phyloP scores from a whole-genome alignment of 129 eudicot genomes.

The Oenanthe sinensis region DNA sequence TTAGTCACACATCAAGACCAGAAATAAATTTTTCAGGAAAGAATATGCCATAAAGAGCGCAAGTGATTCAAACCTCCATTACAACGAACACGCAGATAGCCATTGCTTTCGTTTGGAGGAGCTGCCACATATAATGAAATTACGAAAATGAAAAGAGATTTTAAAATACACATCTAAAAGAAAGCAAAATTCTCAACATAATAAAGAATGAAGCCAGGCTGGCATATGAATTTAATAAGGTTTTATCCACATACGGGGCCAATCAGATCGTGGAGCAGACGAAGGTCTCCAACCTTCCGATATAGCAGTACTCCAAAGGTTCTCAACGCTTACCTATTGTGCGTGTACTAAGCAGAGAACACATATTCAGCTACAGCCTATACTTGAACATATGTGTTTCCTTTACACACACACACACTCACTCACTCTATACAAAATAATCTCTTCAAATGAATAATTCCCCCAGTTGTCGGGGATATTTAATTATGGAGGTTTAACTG shows the following conservation, averaged over 20 bases:
- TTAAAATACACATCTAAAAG: constrained; percentile 13
- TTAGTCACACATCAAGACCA: not conserved
- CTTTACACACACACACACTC: too few species aligned
- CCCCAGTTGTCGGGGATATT: too few species aligned
- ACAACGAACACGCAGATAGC: constrained; percentile 91
- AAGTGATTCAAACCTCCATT: constrained; percentile 75
- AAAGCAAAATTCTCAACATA: not conserved
- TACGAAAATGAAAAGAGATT: constrained; percentile 1
- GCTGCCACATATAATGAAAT: constrained; percentile 33
- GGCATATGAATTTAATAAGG: constrained; percentile 5
- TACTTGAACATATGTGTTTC: too few species aligned
- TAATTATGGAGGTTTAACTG: too few species aligned
- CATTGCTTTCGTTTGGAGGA: constrained; percentile 71
- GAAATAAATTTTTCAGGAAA: not conserved
- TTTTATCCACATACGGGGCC: constrained; percentile 61
- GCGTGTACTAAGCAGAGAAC: not conserved
- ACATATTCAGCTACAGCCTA: too few species aligned
- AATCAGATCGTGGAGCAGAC: constrained; percentile 81
- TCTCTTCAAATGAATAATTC: too few species aligned
- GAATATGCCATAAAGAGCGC: not conserved
- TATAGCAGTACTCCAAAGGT: constrained; percentile 69
- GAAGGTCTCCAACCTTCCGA: constrained; percentile 85
- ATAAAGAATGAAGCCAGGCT: not conserved
- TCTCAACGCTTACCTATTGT: constrained; percentile 32
- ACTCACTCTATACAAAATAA: too few species aligned